A percentile compares a stretch with the other conserved stretches of the same genome.
These are phyloP conservation scores for Fremontodendron californicum DNA, from an alignment of 345 rosid genomes.

Conservation along the genomic window DNA sequence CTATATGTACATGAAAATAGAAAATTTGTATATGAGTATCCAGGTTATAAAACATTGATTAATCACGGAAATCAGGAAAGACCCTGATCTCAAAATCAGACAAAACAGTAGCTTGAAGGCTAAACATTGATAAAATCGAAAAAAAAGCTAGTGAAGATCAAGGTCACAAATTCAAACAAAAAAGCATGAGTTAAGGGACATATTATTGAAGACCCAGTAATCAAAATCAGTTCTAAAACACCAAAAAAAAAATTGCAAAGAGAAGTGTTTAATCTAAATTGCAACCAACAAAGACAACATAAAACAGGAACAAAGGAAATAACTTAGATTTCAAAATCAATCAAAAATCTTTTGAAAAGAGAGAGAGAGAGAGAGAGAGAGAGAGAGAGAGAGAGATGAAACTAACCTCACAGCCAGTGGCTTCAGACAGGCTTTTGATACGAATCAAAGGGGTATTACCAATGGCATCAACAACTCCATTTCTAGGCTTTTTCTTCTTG, in stretches of 20 bases:
- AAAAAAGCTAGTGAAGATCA: neutral
- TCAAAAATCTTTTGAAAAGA: neutral
- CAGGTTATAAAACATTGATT: neutral
- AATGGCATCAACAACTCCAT: slow-evolving; percentile 62
- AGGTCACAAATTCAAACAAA: neutral
- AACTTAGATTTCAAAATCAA: slow-evolving; percentile 5
- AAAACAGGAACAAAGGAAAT: neutral
- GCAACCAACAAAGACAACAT: neutral
- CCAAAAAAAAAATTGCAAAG: neutral
- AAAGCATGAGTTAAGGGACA: neutral
- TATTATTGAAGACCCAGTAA: neutral
- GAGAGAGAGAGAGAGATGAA: slow-evolving; percentile 1
- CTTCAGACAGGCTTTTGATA: slow-evolving; percentile 85
- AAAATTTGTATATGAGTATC: neutral
- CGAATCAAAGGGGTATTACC: slow-evolving; percentile 91
- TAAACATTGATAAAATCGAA: neutral
- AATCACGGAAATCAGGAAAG: neutral
- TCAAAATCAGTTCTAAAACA: neutral
- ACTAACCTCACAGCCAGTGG: slow-evolving; percentile 87
- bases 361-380: too few relatives aligned
- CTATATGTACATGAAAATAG: neutral
- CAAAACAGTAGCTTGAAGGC: neutral
- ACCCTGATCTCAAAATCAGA: neutral
- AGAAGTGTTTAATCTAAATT: neutral
- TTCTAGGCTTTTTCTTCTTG: slow-evolving; percentile 41